Evolutionary conservation across 768 basidiomycete genomes (phyloP).

Genomic region (Leccinum rimulosum): DNA sequence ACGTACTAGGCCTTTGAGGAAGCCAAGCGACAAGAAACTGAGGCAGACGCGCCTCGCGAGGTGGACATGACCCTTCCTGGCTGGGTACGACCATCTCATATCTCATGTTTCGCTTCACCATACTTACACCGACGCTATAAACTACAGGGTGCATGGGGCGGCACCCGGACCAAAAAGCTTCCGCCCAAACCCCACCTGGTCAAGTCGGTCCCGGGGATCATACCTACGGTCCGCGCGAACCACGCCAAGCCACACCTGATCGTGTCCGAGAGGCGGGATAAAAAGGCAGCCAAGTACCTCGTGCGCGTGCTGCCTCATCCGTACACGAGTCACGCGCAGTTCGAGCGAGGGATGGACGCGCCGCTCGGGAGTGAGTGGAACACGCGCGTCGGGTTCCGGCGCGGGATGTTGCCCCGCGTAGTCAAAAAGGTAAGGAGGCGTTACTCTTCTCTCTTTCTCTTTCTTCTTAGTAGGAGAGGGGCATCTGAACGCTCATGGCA

Average conservation of each 20-base stretch:
- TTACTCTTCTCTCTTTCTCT: not conserved
- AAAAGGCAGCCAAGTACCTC: constrained; percentile 86
- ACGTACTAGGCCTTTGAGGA: constrained; percentile 74
- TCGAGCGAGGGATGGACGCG: constrained; percentile 75
- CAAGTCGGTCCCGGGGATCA: constrained; percentile 80
- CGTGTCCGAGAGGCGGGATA: constrained; percentile 93
- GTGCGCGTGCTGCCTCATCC: constrained; percentile 93
- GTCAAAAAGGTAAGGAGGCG: constrained; percentile 75
- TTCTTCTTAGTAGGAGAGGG: no score
- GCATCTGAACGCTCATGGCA: not conserved
- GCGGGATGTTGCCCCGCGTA: constrained; percentile 79
- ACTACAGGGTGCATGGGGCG: constrained; percentile 89
- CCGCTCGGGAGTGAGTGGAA: constrained; percentile 95
- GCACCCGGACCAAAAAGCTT: constrained; percentile 60
- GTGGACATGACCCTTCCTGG: constrained; percentile 91
- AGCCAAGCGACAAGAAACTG: constrained; percentile 77
- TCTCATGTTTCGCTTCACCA: no score
- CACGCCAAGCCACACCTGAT: constrained; percentile 85
- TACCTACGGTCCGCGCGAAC: constrained; percentile 78
- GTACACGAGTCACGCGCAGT: constrained; percentile 91
- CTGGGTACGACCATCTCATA: constrained; percentile 62
- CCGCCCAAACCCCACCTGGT: constrained; percentile 68
- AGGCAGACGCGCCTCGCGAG: constrained; percentile 82
- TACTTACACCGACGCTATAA: not conserved
- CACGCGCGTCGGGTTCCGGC: constrained; percentile 79